Evolutionary conservation across 768 basidiomycete species (phyloP).

Genomic region (Suillus discolor): DNA sequence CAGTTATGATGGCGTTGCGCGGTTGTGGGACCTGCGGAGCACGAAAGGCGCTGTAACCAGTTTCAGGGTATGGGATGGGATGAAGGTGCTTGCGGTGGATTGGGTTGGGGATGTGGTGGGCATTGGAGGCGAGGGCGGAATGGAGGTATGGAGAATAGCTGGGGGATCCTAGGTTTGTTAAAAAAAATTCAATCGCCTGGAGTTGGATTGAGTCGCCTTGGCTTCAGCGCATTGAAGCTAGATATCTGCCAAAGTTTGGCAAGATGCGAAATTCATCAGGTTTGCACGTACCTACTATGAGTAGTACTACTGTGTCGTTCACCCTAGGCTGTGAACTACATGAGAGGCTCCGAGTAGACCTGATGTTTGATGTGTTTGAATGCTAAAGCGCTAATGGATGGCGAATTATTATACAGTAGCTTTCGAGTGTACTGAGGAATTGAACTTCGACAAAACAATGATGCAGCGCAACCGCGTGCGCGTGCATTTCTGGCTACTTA

Average conservation of each 20-base stretch:
- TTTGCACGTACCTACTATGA: background rate
- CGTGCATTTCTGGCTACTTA: too few relatives aligned
- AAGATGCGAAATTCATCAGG: background rate
- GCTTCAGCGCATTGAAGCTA: constrained; percentile 40
- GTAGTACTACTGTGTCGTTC: background rate
- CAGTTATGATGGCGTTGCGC: constrained; percentile 75
- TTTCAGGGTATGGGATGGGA: constrained; percentile 62
- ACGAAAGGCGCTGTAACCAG: constrained; percentile 62
- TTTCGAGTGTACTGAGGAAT: too few relatives aligned
- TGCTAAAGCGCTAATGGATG: background rate
- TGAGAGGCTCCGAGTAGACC: background rate
- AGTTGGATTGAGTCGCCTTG: background rate
- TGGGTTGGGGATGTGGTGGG: constrained; percentile 58
- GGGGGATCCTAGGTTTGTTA: constrained; percentile 20
- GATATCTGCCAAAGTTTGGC: background rate
- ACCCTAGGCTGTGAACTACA: background rate
- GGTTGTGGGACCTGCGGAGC: constrained; percentile 81
- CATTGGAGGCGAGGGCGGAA: constrained; percentile 64
- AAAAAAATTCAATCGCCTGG: background rate
- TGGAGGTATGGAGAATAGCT: constrained; percentile 64
- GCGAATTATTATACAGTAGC: background rate
- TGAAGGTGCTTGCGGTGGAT: constrained; percentile 63
- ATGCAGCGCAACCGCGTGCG: too few relatives aligned
- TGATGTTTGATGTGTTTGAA: background rate
- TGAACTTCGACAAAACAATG: too few relatives aligned